Conservation (phyloP, 2,329 filamentous ascomycete species). For the Xylaria polymorpha region DNA sequence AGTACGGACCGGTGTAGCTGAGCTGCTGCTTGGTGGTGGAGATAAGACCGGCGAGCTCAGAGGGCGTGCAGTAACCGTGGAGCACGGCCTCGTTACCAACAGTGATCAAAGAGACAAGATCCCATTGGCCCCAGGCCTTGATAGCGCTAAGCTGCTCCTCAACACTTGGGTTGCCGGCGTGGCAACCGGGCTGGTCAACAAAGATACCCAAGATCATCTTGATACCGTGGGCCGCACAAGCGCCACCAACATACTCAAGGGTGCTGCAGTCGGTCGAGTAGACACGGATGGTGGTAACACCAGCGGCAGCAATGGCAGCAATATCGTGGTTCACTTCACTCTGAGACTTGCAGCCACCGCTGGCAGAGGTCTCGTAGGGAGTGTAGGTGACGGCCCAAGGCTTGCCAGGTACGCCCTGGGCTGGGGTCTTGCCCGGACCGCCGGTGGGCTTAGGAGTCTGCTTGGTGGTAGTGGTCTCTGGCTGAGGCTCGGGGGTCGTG, state of each 20-base stretch:
- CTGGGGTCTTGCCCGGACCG: slow-evolving; percentile 53
- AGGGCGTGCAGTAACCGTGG: slow-evolving; percentile 73
- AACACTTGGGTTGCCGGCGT: slow-evolving; percentile 69
- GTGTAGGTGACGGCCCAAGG: slow-evolving; percentile 85
- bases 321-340: slow-evolving; percentile 71
- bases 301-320: slow-evolving; percentile 68
- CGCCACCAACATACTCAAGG: slow-evolving; percentile 78
- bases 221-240: slow-evolving; percentile 73
- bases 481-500: background rate
- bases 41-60: slow-evolving; percentile 78
- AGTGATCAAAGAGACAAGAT: slow-evolving; percentile 80
- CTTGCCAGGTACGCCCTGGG: slow-evolving; percentile 57
- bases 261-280: slow-evolving; percentile 94
- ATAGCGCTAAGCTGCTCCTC: slow-evolving; percentile 80
- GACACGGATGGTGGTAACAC: slow-evolving; percentile 79
- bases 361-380: slow-evolving; percentile 68
- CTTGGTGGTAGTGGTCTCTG: slow-evolving; percentile 32
- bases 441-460: slow-evolving; percentile 33
- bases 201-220: slow-evolving; percentile 90
- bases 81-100: slow-evolving; percentile 93
- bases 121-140: slow-evolving; percentile 77
- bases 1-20: slow-evolving; percentile 79
- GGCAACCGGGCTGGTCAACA: slow-evolving; percentile 74
- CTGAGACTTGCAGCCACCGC: slow-evolving; percentile 73
- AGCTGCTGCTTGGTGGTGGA: slow-evolving; percentile 72